Conservation (phyloP, 2,329 filamentous ascomycete species). For the Stagonosporopsis tanaceti region DNA sequence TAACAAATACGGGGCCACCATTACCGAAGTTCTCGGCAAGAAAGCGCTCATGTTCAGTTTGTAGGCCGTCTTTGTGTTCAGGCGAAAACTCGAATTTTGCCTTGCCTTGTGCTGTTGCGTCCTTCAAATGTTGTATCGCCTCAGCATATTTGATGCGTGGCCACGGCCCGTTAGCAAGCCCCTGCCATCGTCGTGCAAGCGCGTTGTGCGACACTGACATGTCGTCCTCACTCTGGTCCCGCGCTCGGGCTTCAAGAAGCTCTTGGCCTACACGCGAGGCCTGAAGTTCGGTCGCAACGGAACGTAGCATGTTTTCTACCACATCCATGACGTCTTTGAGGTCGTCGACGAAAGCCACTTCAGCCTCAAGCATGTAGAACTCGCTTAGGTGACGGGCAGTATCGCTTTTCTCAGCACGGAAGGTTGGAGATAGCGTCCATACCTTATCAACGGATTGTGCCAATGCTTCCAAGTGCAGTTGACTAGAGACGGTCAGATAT, state of each 20-base stretch:
- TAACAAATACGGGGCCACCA: slow-evolving; percentile 82
- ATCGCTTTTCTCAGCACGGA: slow-evolving; percentile 84
- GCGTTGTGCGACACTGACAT: slow-evolving; percentile 55
- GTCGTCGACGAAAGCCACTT: slow-evolving; percentile 78
- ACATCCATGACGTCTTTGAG: slow-evolving; percentile 77
- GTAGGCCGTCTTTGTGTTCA: slow-evolving; percentile 75
- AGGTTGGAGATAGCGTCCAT: slow-evolving; percentile 93
- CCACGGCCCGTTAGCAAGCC: slow-evolving; percentile 76
- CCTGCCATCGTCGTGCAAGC: slow-evolving; percentile 75
- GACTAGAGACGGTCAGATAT: slow-evolving; percentile 93
- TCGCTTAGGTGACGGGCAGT: slow-evolving; percentile 94
- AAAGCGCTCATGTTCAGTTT: slow-evolving; percentile 92
- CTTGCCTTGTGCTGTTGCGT: slow-evolving; percentile 60
- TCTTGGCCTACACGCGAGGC: slow-evolving; percentile 63
- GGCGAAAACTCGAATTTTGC: slow-evolving; percentile 72
- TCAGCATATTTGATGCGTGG: slow-evolving; percentile 83
- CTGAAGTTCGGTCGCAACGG: slow-evolving; percentile 60
- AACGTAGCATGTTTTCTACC: slow-evolving; percentile 79
- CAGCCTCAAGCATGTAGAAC: slow-evolving; percentile 98
- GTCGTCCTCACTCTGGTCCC: slow-evolving; percentile 37
- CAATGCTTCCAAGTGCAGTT: slow-evolving; percentile 92
- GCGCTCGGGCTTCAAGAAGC: slow-evolving; percentile 58
- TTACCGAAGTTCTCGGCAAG: slow-evolving; percentile 74
- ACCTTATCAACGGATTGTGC: slow-evolving; percentile 88
- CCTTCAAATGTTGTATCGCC: slow-evolving; percentile 73